phyloP scores from a whole-genome alignment of 2,329 filamentous ascomycete species.

The Claviceps spartinae region DNA sequence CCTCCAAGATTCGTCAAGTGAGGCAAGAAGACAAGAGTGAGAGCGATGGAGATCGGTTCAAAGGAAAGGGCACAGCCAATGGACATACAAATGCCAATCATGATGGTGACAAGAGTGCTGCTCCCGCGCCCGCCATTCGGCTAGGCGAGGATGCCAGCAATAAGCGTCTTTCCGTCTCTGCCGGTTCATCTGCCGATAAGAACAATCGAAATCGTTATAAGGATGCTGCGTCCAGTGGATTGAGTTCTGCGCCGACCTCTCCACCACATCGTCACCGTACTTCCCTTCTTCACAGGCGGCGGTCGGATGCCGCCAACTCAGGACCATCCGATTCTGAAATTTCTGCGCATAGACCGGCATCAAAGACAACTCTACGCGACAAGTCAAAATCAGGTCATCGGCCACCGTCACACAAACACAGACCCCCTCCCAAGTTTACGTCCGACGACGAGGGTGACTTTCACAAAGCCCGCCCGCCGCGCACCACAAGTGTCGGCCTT shows the following conservation, averaged over 20 bases:
- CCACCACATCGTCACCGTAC: slow-evolving; percentile 25
- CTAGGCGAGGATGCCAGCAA: slow-evolving; percentile 28
- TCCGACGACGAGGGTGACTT: slow-evolving; percentile 44
- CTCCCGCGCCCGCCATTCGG: slow-evolving; percentile 21
- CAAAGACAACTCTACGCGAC: slow-evolving; percentile 33
- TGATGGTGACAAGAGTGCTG: slow-evolving; percentile 21
- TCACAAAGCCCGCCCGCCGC: slow-evolving; percentile 40
- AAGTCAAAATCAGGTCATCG: slow-evolving; percentile 35
- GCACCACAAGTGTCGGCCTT: slow-evolving; percentile 31
- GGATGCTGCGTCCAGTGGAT: slow-evolving; percentile 37
- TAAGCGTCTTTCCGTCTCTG: slow-evolving; percentile 29
- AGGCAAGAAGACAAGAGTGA: slow-evolving; percentile 53
- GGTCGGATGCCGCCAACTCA: slow-evolving; percentile 25
- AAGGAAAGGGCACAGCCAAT: slow-evolving; percentile 14
- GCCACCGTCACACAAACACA: slow-evolving; percentile 36
- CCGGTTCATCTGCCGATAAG: slow-evolving; percentile 21
- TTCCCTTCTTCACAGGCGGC: slow-evolving; percentile 21
- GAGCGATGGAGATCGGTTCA: slow-evolving; percentile 31
- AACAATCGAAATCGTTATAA: slow-evolving; percentile 28
- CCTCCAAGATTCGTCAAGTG: slow-evolving; percentile 48
- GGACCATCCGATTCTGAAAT: slow-evolving; percentile 40
- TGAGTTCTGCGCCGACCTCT: slow-evolving; percentile 46
- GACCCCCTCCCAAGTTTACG: slow-evolving; percentile 35
- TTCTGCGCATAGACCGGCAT: slow-evolving; percentile 26
- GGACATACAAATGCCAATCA: slow-evolving; percentile 19